Percentiles rank a stretch among this genome's conserved stretches.
These are phyloP conservation scores for Boechera stricta DNA, from an alignment of 345 rosid species.

Conservation along the genomic window DNA sequence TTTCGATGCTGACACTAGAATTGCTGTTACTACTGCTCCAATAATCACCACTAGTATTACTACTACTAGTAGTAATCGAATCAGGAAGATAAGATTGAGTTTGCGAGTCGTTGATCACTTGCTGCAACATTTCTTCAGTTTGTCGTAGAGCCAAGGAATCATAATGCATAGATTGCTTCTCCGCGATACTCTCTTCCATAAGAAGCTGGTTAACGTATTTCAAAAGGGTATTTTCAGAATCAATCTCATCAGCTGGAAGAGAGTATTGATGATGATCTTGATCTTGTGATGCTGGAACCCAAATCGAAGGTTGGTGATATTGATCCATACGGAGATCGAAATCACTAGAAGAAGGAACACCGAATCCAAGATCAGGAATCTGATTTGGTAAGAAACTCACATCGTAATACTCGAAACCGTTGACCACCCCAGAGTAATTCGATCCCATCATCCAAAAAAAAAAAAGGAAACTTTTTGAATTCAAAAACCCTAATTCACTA, in stretches of 20 bases:
- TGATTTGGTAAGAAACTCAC: slow-evolving; percentile 35
- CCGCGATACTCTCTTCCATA: slow-evolving; percentile 74
- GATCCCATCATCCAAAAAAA: slow-evolving; percentile 32
- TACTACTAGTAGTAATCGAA: slow-evolving; percentile 40
- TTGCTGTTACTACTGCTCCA: slow-evolving; percentile 17
- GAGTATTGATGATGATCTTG: slow-evolving; percentile 14
- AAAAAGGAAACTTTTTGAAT: neutral
- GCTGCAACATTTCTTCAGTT: slow-evolving; percentile 70
- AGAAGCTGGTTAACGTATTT: slow-evolving; percentile 68
- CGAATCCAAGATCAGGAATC: slow-evolving; percentile 34
- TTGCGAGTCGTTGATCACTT: slow-evolving; percentile 55
- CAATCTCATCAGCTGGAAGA: slow-evolving; percentile 49
- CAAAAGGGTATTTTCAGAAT: slow-evolving; percentile 58
- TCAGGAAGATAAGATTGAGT: slow-evolving; percentile 40
- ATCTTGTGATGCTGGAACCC: slow-evolving; percentile 33
- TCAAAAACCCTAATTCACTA: neutral
- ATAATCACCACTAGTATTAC: slow-evolving; percentile 29
- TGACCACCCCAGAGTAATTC: slow-evolving; percentile 33
- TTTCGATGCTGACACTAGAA: slow-evolving; percentile 32
- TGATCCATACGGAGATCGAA: slow-evolving; percentile 29
- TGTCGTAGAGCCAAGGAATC: slow-evolving; percentile 64
- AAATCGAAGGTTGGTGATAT: slow-evolving; percentile 18
- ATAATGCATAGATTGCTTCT: slow-evolving; percentile 54
- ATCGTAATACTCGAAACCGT: slow-evolving; percentile 46
- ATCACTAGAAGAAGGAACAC: slow-evolving; percentile 44